Base-by-base conservation (phyloP, 345 rosid species). In the Excoecaria agallocha region DNA sequence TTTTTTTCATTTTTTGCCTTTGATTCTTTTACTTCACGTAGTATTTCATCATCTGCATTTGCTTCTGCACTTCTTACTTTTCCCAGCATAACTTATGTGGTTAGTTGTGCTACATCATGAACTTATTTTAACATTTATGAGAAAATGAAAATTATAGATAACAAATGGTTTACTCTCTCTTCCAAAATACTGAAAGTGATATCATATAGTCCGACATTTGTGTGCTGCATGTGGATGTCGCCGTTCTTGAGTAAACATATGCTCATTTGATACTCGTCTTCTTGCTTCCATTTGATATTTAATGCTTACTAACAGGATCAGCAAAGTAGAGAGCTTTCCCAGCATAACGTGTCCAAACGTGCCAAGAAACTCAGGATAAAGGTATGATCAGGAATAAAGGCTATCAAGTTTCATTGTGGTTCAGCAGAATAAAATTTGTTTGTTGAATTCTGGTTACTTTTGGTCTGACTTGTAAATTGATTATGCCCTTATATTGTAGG, bases 251-350 rank as follows among this genome's bases (percentile, higher is more conserved):
- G 1, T 10, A 20, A 2, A 38, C 67, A 17, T 48, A 37, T 45
- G 37, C n/a, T 66, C 13, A 17, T 22, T 22, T 45, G n/a, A 3
- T 55, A 4, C n/a, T 37, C 3, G 16, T 56, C 52, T 56, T 48
- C 6, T 12, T 8, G n/a, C 19, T 71, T 19, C 5, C 16, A 8
- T 30, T n/a, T 17, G 52, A 3, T 55, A n/a, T 71, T 41, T 70
- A 56, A 17, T 70, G n/a, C n/a, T n/a, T n/a, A 37, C 72, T 76
- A 74, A 72, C 86, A 93, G 99, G 99, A 95, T 84, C 99, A 95
- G 76, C 99, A 95, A 85, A 95, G 98, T 76, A 89, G 97, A 85
- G 99, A 95, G 82, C 96, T 95, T 52, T 95, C 99, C 49, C 98
- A 95, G 69, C 89, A 86, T 38, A 97, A 95, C 84, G 80, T 95